phyloP scores from a whole-genome alignment of 352 stramenopile species.

The Phytophthora boehmeriae region DNA sequence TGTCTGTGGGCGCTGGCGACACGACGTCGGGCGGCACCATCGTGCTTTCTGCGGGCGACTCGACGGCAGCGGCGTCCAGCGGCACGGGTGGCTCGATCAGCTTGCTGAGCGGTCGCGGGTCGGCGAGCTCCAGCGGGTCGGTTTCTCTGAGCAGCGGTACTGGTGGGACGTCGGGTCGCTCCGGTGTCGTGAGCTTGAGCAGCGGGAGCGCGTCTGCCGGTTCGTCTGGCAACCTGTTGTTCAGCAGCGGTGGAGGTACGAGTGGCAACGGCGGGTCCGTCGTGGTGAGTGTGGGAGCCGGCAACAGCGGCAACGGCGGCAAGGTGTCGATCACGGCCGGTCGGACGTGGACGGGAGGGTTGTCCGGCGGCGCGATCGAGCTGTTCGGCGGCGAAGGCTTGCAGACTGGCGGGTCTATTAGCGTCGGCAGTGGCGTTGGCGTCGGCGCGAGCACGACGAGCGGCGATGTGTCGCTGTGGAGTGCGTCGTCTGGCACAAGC shows the following conservation, averaged over 20 bases:
- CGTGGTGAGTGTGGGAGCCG: constrained; percentile 34
- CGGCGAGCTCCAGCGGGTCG: constrained; percentile 18
- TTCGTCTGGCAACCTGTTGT: constrained; percentile 10
- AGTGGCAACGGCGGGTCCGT: constrained; percentile 14
- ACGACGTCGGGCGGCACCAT: constrained; percentile 18
- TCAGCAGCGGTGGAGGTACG: constrained; percentile 13
- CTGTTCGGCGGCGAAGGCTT: constrained; percentile 3
- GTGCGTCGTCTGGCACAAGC: constrained; percentile 2
- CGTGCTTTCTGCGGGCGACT: constrained; percentile 14
- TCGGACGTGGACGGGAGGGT: constrained; percentile 2
- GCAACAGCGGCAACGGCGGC: constrained; percentile 17
- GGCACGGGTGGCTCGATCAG: constrained; percentile 15
- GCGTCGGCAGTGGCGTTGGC: constrained; percentile 5
- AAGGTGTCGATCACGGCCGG: constrained; percentile 16
- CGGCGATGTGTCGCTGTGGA: constrained; percentile 13
- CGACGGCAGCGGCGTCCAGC: constrained; percentile 5
- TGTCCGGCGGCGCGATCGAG: constrained; percentile 11
- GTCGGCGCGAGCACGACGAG: constrained; percentile 5
- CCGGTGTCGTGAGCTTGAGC: constrained; percentile 9
- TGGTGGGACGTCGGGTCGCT: constrained; percentile 8
- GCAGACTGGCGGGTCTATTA: neutral
- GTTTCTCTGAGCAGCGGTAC: constrained; percentile 15
- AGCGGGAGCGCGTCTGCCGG: constrained; percentile 9
- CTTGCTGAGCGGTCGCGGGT: neutral
- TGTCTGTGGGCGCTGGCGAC: constrained; percentile 15